Conservation (phyloP, 2,329 filamentous ascomycete species). For the Lizonia empirigonia region DNA sequence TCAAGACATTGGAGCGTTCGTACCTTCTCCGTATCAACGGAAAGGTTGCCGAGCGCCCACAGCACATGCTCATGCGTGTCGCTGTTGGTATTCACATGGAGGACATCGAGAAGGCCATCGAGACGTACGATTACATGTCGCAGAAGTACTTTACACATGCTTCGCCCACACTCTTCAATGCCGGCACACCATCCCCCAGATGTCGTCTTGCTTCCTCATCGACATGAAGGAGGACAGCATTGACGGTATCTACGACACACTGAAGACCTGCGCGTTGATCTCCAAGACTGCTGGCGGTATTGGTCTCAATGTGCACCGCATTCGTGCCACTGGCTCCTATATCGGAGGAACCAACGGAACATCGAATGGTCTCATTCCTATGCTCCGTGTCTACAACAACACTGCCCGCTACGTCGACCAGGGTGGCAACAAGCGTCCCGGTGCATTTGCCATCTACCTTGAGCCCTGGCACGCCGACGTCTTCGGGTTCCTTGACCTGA, state of each 20-base stretch:
- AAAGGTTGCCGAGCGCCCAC: constrained; percentile 94
- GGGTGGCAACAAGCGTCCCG: constrained; percentile 98
- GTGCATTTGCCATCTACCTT: constrained; percentile 97
- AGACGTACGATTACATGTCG: constrained; percentile 99
- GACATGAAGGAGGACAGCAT: constrained; percentile 99
- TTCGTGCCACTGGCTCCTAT: constrained; percentile 96
- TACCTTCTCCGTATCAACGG: constrained; percentile 95
- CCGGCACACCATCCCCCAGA: constrained; percentile 93
- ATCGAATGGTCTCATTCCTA: constrained; percentile 95
- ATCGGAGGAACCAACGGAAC: constrained; percentile 98
- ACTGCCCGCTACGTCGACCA: constrained; percentile 98
- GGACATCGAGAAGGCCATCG: constrained; percentile 89
- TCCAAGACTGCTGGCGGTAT: constrained; percentile 99
- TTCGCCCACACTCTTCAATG: constrained; percentile 97
- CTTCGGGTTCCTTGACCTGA: constrained; percentile 94
- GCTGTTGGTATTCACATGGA: constrained; percentile 96
- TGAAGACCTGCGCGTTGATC: constrained; percentile 99
- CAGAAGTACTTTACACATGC: constrained; percentile 98
- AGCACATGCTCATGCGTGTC: constrained; percentile 99
- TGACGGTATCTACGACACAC: constrained; percentile 97
- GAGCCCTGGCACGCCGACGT: constrained; percentile 99
- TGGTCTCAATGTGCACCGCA: constrained; percentile 93
- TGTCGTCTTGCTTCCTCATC: constrained; percentile 98
- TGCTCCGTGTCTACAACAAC: constrained; percentile 99
- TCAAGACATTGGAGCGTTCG: constrained; percentile 98